Conservation (phyloP, 2,329 filamentous ascomycete species). For the Cordyceps sp. region DNA sequence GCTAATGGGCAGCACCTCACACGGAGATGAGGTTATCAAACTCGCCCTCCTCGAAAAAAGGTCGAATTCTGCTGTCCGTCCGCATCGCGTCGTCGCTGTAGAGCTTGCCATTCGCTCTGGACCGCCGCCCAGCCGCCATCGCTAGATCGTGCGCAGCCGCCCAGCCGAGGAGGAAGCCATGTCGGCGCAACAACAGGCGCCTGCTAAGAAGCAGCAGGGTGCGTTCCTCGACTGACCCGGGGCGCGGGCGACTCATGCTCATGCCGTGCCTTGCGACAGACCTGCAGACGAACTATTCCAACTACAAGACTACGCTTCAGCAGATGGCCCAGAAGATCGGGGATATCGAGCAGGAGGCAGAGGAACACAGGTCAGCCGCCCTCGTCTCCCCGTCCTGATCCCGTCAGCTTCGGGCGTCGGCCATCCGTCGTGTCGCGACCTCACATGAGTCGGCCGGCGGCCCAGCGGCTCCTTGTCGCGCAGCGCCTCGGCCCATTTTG, state of each 20-base stretch:
- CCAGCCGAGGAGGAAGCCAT: constrained; percentile 13
- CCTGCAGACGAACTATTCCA: constrained; percentile 63
- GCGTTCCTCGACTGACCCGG: not conserved
- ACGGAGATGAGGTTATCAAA: too few relatives aligned
- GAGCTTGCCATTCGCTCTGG: not conserved
- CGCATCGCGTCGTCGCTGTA: too few relatives aligned
- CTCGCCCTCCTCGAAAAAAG: too few relatives aligned
- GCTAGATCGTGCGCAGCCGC: not conserved
- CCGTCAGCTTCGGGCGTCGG: too few relatives aligned
- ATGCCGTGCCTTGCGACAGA: constrained; percentile 31
- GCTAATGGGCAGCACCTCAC: too few relatives aligned
- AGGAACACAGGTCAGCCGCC: constrained; percentile 94
- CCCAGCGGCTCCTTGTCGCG: not conserved
- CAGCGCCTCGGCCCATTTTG: constrained; percentile 14
- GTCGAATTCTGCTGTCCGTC: too few relatives aligned
- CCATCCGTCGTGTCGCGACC: not conserved
- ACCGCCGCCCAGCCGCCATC: not conserved
- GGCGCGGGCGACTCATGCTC: constrained; percentile 3
- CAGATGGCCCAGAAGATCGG: constrained; percentile 93
- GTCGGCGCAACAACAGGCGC: constrained; percentile 29
- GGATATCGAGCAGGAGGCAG: constrained; percentile 90
- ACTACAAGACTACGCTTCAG: constrained; percentile 66
- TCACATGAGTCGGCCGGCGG: not conserved
- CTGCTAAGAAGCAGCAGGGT: constrained; percentile 63
- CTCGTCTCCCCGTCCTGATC: too few relatives aligned